These are phyloP conservation scores for Phytophthora hibernalis DNA, from an alignment of 352 stramenopile genomes.

Conservation along the genomic window DNA sequence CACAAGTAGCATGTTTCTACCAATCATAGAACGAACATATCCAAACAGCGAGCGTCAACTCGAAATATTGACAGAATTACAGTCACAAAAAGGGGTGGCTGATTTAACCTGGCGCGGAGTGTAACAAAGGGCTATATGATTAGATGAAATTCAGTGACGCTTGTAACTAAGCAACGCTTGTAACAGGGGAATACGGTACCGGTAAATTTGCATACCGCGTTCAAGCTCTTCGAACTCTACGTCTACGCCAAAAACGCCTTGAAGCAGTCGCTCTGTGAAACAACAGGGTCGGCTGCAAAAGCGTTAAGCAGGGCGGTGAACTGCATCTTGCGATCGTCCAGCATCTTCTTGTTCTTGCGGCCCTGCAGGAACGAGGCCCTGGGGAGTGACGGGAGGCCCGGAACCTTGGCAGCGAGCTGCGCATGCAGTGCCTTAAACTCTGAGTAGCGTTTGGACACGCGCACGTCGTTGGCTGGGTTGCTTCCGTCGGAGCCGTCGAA, in stretches of 20 bases:
- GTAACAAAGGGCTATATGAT: no score
- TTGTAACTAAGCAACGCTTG: no score
- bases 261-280: constrained; percentile 53
- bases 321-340: constrained; percentile 61
- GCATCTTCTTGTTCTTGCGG: constrained; percentile 64
- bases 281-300: constrained; percentile 56
- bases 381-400: constrained; percentile 57
- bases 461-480: constrained; percentile 58
- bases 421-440: constrained; percentile 77
- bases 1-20: no score
- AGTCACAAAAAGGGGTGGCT: no score
- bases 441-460: constrained; percentile 77
- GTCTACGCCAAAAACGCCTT: constrained; percentile 57
- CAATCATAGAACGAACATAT: no score
- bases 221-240: constrained; percentile 16
- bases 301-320: constrained; percentile 69
- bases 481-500: constrained; percentile 46
- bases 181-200: no score
- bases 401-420: constrained; percentile 53
- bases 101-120: no score
- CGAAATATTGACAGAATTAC: no score
- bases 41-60: no score
- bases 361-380: constrained; percentile 55
- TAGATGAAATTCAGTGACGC: no score
- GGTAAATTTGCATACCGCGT: constrained; percentile 30